phyloP scores from a whole-genome alignment of 257 asterid species.

The Marsdenia floribunda region DNA sequence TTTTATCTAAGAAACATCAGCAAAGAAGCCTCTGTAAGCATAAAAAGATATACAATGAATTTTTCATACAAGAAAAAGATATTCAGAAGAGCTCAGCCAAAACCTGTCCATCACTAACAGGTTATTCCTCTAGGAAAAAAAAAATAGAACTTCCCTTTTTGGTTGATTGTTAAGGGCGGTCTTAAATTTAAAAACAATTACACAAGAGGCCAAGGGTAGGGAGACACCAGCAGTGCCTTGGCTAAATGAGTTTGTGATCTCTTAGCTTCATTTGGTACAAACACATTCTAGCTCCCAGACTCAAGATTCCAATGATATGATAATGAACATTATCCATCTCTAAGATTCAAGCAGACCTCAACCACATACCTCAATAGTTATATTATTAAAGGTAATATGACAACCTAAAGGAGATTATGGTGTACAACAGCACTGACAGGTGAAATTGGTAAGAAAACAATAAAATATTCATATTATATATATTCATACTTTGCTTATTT shows the following conservation, averaged over 20 bases:
- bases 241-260: neutral
- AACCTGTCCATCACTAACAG: neutral
- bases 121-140: neutral
- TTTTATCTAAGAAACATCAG: neutral
- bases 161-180: neutral
- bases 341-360: neutral
- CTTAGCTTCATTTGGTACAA: neutral
- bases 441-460: neutral
- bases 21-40: neutral
- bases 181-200: neutral
- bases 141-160: neutral
- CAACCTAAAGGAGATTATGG: neutral
- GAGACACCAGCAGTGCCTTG: neutral
- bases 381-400: neutral
- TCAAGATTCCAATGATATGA: neutral
- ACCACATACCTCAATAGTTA: neutral
- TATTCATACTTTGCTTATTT: neutral
- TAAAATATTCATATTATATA: neutral
- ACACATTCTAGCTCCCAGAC: neutral
- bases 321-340: neutral
- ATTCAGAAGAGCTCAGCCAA: neutral
- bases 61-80: neutral
- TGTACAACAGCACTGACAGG: neutral
- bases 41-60: neutral
- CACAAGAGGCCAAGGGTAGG: neutral